Conservation (phyloP, 495 filamentous ascomycete genomes). For the Annulohypoxylon bovei region DNA sequence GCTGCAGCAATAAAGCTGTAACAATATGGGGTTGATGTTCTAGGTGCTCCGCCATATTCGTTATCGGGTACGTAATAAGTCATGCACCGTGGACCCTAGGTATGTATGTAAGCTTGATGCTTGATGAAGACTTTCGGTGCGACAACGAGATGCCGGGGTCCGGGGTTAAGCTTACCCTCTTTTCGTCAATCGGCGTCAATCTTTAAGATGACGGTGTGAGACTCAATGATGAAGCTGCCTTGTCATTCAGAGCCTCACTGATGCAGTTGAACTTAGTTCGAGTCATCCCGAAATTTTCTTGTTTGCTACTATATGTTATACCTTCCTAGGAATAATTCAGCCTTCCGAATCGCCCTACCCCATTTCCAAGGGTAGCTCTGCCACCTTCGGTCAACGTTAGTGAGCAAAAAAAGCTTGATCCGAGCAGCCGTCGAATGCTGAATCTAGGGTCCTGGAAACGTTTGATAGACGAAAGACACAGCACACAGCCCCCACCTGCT, state of each 20-base stretch:
- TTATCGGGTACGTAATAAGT: constrained; percentile 12
- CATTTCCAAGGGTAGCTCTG: constrained; percentile 12
- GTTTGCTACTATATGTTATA: too few species aligned
- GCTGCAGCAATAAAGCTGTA: constrained; percentile 3
- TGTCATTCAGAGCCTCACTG: constrained; percentile 32
- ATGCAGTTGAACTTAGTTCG: constrained; percentile 26
- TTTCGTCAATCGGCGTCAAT: not conserved
- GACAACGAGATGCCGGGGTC: constrained; percentile 1
- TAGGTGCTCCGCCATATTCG: constrained; percentile 19
- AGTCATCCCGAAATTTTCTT: not conserved
- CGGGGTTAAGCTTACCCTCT: not conserved
- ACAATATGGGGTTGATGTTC: not conserved
- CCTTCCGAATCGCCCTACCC: constrained; percentile 27
- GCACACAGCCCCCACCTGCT: constrained; percentile 33
- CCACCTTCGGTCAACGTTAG: constrained; percentile 30
- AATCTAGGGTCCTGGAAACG: constrained; percentile 13
- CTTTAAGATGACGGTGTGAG: constrained; percentile 9
- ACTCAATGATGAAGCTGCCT: constrained; percentile 12
- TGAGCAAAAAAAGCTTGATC: constrained; percentile 10
- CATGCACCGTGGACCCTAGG: too few species aligned
- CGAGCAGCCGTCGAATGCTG: not conserved
- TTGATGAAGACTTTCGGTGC: constrained; percentile 1
- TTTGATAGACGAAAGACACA: constrained; percentile 28
- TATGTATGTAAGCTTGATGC: not conserved
- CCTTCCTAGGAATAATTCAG: too few species aligned